Evolutionary conservation across 257 asterid species (phyloP), one percentile per base, ranked within the genome.

Genomic region (Primulina eburnea): DNA sequence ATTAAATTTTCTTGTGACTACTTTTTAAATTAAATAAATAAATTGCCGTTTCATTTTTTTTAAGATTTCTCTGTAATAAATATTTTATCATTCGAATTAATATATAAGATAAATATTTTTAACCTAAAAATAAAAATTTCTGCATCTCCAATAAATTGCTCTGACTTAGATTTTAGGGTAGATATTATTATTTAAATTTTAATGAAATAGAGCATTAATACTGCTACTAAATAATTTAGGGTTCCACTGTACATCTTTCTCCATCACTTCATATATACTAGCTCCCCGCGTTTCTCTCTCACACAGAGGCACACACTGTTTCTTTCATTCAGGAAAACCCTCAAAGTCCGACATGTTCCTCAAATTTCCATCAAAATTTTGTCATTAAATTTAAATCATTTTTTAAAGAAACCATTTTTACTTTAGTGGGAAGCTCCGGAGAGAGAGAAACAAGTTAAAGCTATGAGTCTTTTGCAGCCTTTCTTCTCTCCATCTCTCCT

Each of bases 401-500:
- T 7, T 34, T 34, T 34, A 71, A 59, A 60, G 14, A 57, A 37
- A 10, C 34, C 16, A 12, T 69, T 69, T 63, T 77, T 57, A 64
- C 69, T 72, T 47, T 18, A 53, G 71, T 53, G 53, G 30, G 79
- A 79, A 70, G 68, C 78, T 70, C 63, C 30, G 67, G 26, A 67
- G 0, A 20, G 50, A 71, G 55, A 69, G 73, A 82, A 73, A 75
- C 57, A 50, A 50, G 17, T 50, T 14, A 50, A 50, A 17, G 83
- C 72, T 74, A 60, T 64, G 75, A 85, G 80, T 77, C 84, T 82
- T 66, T 47, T 81, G 78, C 92, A 85, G 86, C 88, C 76, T 82
- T 84, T 84, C 26, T 79, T 65, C 81, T 76, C 83, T 69, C 84
- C 82, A 76, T 80, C 76, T 82, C 94, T 83, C 68, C 82, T 78